Evolutionary conservation across 164 flowering plant species (phyloP).

Genomic region (Brasenia schreberi): DNA sequence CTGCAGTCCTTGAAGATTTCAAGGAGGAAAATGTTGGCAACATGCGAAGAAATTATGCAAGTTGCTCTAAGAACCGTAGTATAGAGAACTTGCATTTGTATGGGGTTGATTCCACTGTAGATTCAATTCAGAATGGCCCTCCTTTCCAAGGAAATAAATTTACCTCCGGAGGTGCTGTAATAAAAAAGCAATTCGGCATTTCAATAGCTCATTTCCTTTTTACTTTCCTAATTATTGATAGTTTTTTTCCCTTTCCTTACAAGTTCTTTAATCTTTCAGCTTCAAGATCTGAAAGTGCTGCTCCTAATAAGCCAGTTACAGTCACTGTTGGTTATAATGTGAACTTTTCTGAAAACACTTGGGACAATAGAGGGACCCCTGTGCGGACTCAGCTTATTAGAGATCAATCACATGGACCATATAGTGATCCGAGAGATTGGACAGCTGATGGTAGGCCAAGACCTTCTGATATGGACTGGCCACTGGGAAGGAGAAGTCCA

Average conservation of each 20-base stretch:
- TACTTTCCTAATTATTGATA: background rate
- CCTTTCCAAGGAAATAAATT: conserved; percentile 20
- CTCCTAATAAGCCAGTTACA: conserved; percentile 23
- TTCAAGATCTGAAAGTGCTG: conserved; percentile 17
- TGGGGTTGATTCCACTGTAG: conserved; percentile 14
- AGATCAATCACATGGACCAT: conserved; percentile 18
- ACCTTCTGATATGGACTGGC: conserved; percentile 31
- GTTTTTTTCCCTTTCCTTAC: background rate
- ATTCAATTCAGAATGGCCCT: conserved; percentile 19
- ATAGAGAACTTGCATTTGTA: background rate
- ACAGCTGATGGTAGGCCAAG: conserved; percentile 28
- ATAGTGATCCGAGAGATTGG: conserved; percentile 31
- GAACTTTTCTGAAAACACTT: conserved; percentile 21
- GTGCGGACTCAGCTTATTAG: conserved; percentile 43
- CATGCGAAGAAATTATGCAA: background rate
- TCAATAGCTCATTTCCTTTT: background rate
- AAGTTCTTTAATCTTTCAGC: conserved; percentile 21
- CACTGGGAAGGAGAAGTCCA: conserved; percentile 12
- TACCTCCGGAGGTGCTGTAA: conserved; percentile 32
- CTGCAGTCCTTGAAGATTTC: conserved; percentile 2
- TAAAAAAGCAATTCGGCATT: background rate
- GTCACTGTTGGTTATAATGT: conserved; percentile 20
- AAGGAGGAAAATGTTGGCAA: background rate
- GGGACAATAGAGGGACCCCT: conserved; percentile 17
- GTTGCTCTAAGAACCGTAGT: background rate